These are phyloP conservation scores for Parafenestella ontariensis DNA, from an alignment of 2,329 filamentous ascomycete genomes.

Conservation along the genomic window DNA sequence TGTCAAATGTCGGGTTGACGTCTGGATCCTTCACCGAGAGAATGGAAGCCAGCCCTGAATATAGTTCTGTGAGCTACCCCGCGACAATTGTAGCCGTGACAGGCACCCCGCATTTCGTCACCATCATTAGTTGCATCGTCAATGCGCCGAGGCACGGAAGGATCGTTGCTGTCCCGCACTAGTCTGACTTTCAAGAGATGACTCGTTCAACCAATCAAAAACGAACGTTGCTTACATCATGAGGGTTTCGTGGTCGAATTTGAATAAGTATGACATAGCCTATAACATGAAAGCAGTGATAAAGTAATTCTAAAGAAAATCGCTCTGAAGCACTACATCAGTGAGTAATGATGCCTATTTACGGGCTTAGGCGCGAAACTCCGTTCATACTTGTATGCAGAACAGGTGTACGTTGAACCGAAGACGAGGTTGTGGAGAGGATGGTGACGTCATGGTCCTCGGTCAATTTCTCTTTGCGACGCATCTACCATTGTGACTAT, in stretches of 20 bases:
- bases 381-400: too few relatives aligned
- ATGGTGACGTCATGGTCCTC: too few relatives aligned
- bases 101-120: constrained; percentile 11
- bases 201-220: constrained; percentile 18
- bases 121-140: not conserved
- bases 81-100: not conserved
- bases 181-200: constrained; percentile 21
- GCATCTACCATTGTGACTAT: too few relatives aligned
- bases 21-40: not conserved
- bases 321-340: too few relatives aligned
- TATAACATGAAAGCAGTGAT: too few relatives aligned
- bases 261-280: too few relatives aligned
- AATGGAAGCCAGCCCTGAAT: not conserved
- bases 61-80: constrained; percentile 2
- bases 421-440: too few relatives aligned
- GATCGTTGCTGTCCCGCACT: constrained; percentile 1
- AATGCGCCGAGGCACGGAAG: constrained; percentile 25
- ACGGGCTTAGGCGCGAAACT: too few relatives aligned
- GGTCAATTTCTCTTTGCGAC: too few relatives aligned
- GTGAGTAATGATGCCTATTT: too few relatives aligned
- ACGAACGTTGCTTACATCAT: not conserved
- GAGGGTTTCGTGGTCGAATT: not conserved
- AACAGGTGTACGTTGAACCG: too few relatives aligned
- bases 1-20: not conserved
- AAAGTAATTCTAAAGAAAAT: too few relatives aligned